phyloP scores from a whole-genome alignment of 148 eudicot genomes.

The Linanthus parryae region DNA sequence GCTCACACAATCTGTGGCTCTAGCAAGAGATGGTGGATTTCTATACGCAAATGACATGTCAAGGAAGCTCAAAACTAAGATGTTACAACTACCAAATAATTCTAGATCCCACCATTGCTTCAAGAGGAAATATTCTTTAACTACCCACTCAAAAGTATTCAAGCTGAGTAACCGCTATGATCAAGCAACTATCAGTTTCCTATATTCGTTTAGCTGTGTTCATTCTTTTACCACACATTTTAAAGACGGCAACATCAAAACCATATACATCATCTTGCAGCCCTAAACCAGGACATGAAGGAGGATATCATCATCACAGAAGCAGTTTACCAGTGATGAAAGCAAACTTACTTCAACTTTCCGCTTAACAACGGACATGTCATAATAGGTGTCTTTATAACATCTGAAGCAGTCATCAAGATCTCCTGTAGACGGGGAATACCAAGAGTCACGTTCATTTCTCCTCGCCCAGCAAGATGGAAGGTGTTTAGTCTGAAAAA shows the following conservation, averaged over 20 bases:
- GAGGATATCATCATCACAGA: neutral
- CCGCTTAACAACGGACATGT: slow-evolving; percentile 72
- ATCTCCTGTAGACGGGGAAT: slow-evolving; percentile 99
- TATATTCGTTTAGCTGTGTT: too few species aligned
- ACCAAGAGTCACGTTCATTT: slow-evolving; percentile 98
- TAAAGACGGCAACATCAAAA: neutral
- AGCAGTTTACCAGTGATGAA: neutral
- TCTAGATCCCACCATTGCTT: too few species aligned
- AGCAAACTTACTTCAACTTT: slow-evolving; percentile 54
- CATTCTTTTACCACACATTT: too few species aligned
- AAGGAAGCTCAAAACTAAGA: too few species aligned
- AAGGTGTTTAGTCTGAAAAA: slow-evolving; percentile 79
- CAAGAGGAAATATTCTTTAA: too few species aligned
- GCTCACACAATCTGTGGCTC: too few species aligned
- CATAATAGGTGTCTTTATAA: slow-evolving; percentile 86
- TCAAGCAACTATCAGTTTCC: too few species aligned
- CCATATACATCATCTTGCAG: neutral
- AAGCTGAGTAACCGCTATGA: too few species aligned
- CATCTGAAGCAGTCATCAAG: slow-evolving; percentile 76
- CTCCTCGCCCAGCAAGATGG: slow-evolving; percentile 99
- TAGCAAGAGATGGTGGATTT: too few species aligned
- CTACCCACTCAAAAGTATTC: too few species aligned
- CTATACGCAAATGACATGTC: too few species aligned
- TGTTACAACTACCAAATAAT: too few species aligned
- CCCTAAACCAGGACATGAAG: neutral